Evolutionary conservation across 352 stramenopile species (phyloP).

Genomic region (Phytophthora vignae): DNA sequence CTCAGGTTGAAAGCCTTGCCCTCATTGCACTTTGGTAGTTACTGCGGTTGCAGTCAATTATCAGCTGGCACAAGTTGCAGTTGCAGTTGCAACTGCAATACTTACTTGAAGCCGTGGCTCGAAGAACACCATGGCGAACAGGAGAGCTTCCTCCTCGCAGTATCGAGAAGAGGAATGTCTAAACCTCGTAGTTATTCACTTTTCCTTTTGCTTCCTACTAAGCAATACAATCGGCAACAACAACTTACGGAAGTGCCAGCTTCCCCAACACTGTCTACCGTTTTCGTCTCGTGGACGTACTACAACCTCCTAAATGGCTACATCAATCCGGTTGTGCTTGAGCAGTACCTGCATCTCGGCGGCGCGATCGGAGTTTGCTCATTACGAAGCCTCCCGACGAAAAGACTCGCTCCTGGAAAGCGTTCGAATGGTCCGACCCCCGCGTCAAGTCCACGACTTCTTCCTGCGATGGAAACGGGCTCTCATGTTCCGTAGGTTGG

Average conservation of each 20-base stretch:
- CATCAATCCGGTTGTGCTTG: too few relatives aligned
- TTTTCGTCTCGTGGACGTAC: constrained; percentile 26
- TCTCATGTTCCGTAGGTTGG: too few relatives aligned
- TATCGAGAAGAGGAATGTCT: neutral
- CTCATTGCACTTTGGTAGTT: constrained; percentile 1
- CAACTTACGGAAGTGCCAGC: constrained; percentile 23
- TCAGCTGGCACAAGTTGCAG: constrained; percentile 1
- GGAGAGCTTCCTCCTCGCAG: neutral
- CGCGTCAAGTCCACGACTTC: too few relatives aligned
- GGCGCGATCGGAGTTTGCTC: too few relatives aligned
- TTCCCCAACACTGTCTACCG: constrained; percentile 16
- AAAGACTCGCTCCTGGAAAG: too few relatives aligned
- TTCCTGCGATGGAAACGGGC: too few relatives aligned
- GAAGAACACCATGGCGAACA: neutral
- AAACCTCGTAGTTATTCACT: neutral
- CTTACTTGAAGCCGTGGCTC: neutral
- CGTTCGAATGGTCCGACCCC: too few relatives aligned
- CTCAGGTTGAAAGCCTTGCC: constrained; percentile 7
- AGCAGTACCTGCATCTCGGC: too few relatives aligned
- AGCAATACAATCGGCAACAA: constrained; percentile 14
- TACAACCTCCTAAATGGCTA: too few relatives aligned
- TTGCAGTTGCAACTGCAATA: constrained; percentile 1
- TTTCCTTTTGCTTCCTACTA: constrained; percentile 6
- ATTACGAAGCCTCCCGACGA: too few relatives aligned
- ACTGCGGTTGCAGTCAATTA: constrained; percentile 1